A percentile compares a stretch with the other conserved stretches of the same genome.
Evolutionary conservation across 345 rosid species (phyloP).

Genomic region (Lumnitzera littorea): DNA sequence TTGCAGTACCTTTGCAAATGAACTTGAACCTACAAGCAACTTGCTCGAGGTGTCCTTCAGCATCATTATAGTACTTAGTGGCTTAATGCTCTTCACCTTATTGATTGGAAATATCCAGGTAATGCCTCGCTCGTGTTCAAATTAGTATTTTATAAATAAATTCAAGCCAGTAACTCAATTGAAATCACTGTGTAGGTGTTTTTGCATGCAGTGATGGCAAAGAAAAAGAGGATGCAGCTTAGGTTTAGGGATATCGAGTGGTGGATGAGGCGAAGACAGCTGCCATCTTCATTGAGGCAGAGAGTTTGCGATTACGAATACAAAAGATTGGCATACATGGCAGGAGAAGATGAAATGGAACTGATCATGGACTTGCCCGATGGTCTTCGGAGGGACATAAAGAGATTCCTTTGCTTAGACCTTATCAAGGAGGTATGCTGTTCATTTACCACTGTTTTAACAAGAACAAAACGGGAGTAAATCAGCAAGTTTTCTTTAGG

Average conservation of each 20-base stretch:
- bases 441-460: neutral
- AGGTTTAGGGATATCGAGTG: slow-evolving; percentile 42
- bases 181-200: slow-evolving; percentile 30
- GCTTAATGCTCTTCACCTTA: slow-evolving; percentile 53
- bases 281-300: slow-evolving; percentile 38
- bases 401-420: slow-evolving; percentile 48
- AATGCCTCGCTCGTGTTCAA: neutral
- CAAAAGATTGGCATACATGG: slow-evolving; percentile 37
- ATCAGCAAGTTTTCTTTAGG: too few species aligned
- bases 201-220: slow-evolving; percentile 47
- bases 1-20: slow-evolving; percentile 52
- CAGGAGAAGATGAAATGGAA: slow-evolving; percentile 48
- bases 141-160: too few species aligned
- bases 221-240: slow-evolving; percentile 44
- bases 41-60: slow-evolving; percentile 52
- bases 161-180: too few species aligned
- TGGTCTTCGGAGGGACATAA: slow-evolving; percentile 56
- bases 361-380: slow-evolving; percentile 50
- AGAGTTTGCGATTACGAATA: slow-evolving; percentile 44
- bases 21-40: slow-evolving; percentile 51
- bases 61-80: slow-evolving; percentile 40
- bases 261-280: slow-evolving; percentile 63
- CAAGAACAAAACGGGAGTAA: too few species aligned
- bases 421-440: slow-evolving; percentile 42
- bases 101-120: slow-evolving; percentile 62